phyloP scores from a whole-genome alignment of 2,329 filamentous ascomycete species.

The Botrytis tulipae region DNA sequence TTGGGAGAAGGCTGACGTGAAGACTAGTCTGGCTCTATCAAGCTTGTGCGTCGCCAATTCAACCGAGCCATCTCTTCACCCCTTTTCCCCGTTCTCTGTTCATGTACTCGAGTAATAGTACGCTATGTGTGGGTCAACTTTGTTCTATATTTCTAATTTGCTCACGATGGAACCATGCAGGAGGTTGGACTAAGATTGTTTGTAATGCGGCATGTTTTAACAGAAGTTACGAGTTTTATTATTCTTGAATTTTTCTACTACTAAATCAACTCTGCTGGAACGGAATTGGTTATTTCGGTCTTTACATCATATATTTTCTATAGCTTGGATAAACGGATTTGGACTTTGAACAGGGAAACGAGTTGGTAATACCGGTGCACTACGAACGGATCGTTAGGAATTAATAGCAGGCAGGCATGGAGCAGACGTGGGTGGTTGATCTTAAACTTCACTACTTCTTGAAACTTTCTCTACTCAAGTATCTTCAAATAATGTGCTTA shows the following conservation, averaged over 20 bases:
- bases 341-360: background rate
- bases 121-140: background rate
- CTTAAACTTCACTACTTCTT: too few relatives aligned
- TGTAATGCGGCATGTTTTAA: background rate
- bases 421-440: too few relatives aligned
- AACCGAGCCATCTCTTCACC: background rate
- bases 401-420: background rate
- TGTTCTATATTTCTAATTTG: background rate
- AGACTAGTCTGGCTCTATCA: background rate
- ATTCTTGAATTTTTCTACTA: background rate
- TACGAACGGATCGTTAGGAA: background rate
- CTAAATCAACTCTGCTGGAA: background rate
- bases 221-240: too few relatives aligned
- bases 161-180: background rate
- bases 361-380: background rate
- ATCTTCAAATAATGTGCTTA: background rate
- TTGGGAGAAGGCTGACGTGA: background rate
- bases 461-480: background rate
- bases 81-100: background rate
- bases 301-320: background rate
- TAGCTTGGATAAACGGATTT: background rate
- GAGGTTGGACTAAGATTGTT: background rate
- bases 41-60: background rate
- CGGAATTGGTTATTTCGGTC: background rate
- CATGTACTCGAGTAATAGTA: background rate